A percentile compares a stretch with the other conserved stretches of the same genome.
These are phyloP conservation scores for Aspergillus conjunctus DNA, from an alignment of 495 filamentous ascomycete genomes.

Conservation along the genomic window DNA sequence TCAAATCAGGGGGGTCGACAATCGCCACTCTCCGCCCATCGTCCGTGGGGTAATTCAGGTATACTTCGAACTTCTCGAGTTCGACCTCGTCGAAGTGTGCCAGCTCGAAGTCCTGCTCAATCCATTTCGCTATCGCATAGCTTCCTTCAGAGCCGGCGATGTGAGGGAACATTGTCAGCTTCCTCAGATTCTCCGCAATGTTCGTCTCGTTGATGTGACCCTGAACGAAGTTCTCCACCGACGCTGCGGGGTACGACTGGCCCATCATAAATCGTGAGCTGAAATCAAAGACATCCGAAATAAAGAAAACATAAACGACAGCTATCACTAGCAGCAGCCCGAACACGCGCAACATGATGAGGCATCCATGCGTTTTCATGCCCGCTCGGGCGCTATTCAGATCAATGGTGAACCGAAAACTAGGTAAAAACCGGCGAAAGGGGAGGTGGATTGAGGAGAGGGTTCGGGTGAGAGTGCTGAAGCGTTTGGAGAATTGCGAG, in stretches of 20 bases:
- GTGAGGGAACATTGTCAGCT: slow-evolving; percentile 79
- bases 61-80: slow-evolving; percentile 79
- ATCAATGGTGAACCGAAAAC: slow-evolving; percentile 40
- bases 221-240: slow-evolving; percentile 71
- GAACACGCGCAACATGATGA: slow-evolving; percentile 69
- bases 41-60: slow-evolving; percentile 84
- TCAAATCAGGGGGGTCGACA: slow-evolving; percentile 65
- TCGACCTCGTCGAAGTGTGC: slow-evolving; percentile 71
- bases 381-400: slow-evolving; percentile 33
- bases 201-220: slow-evolving; percentile 63
- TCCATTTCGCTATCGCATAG: slow-evolving; percentile 76
- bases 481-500: slow-evolving; percentile 55
- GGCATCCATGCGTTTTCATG: slow-evolving; percentile 48
- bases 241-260: slow-evolving; percentile 55
- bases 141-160: slow-evolving; percentile 91
- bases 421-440: slow-evolving; percentile 52
- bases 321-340: slow-evolving; percentile 73
- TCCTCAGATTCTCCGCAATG: slow-evolving; percentile 70
- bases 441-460: slow-evolving; percentile 59
- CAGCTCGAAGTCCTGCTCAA: slow-evolving; percentile 69
- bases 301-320: slow-evolving; percentile 80
- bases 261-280: slow-evolving; percentile 46
- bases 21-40: slow-evolving; percentile 82
- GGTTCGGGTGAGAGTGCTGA: slow-evolving; percentile 55
- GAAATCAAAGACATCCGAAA: slow-evolving; percentile 72